These are phyloP conservation scores for Myriosclerotinia scirpicola DNA, from an alignment of 2,329 filamentous ascomycete genomes.

Conservation along the genomic window DNA sequence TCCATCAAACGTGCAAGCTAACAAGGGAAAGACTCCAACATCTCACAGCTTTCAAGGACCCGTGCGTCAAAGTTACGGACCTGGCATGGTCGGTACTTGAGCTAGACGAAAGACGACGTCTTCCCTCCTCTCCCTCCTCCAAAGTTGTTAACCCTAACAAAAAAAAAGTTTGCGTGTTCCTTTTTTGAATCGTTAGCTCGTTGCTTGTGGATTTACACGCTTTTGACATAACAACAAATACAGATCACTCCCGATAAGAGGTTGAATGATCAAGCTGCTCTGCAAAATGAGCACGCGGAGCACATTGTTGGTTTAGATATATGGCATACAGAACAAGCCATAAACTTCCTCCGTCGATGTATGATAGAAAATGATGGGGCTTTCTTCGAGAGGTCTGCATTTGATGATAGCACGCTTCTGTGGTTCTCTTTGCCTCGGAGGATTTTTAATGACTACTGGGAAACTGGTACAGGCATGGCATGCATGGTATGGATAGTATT, in stretches of 20 bases:
- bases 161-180: slow-evolving; percentile 3
- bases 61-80: slow-evolving; percentile 50
- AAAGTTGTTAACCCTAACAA: neutral
- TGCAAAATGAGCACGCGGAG: slow-evolving; percentile 8
- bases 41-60: slow-evolving; percentile 34
- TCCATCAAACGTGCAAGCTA: slow-evolving; percentile 29
- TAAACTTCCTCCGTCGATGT: slow-evolving; percentile 9
- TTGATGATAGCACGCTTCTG: slow-evolving; percentile 14
- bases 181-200: slow-evolving; percentile 9
- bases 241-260: slow-evolving; percentile 12
- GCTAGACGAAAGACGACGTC: slow-evolving; percentile 19
- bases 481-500: slow-evolving; percentile 20
- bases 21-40: slow-evolving; percentile 35
- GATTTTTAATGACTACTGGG: slow-evolving; percentile 7
- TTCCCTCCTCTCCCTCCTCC: neutral
- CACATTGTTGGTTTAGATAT: slow-evolving; percentile 14
- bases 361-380: slow-evolving; percentile 10
- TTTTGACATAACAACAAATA: slow-evolving; percentile 16
- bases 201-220: slow-evolving; percentile 20
- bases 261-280: slow-evolving; percentile 10
- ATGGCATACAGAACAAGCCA: slow-evolving; percentile 10
- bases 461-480: slow-evolving; percentile 13
- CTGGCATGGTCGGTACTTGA: slow-evolving; percentile 58
- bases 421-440: neutral
- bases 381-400: slow-evolving; percentile 1